A percentile compares a stretch with the other conserved stretches of the same genome.
phyloP scores from a whole-genome alignment of 495 filamentous ascomycete genomes.

The Hypoxylon trugodes region DNA sequence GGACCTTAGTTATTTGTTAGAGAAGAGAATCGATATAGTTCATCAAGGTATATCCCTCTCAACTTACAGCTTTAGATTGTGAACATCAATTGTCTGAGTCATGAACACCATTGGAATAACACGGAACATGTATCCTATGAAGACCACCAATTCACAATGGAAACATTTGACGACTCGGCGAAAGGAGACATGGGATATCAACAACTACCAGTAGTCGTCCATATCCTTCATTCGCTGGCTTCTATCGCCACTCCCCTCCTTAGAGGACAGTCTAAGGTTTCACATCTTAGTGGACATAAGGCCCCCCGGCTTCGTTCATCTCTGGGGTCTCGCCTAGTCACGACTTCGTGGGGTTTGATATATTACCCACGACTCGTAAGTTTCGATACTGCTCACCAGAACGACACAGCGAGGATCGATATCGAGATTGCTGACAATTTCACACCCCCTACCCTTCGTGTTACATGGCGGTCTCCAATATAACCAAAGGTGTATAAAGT shows the following conservation, averaged over 20 bases:
- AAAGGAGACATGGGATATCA: constrained; percentile 12
- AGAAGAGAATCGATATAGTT: too few relatives aligned
- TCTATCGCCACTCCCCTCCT: neutral
- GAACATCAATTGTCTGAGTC: too few relatives aligned
- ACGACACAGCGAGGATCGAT: constrained; percentile 2
- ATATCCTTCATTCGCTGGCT: neutral
- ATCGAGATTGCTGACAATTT: neutral
- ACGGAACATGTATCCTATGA: neutral
- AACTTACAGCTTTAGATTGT: too few relatives aligned
- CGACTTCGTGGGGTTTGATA: constrained; percentile 1
- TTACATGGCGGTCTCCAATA: constrained; percentile 7
- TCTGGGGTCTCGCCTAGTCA: neutral
- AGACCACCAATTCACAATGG: neutral
- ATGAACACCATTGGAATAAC: constrained; percentile 8
- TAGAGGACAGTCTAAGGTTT: constrained; percentile 18
- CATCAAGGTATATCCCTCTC: too few relatives aligned
- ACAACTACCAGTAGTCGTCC: constrained; percentile 13
- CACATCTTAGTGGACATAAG: constrained; percentile 3
- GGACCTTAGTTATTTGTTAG: too few relatives aligned
- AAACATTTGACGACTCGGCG: constrained; percentile 19
- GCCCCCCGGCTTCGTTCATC: neutral
- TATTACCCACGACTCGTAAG: constrained; percentile 30
- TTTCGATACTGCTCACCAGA: neutral
- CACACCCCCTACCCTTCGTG: neutral
- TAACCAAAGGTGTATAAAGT: constrained; percentile 25